A percentile compares a stretch with the other conserved stretches of the same genome.
phyloP scores from a whole-genome alignment of 2,329 filamentous ascomycete species.

The Coniochaeta pulveracea region DNA sequence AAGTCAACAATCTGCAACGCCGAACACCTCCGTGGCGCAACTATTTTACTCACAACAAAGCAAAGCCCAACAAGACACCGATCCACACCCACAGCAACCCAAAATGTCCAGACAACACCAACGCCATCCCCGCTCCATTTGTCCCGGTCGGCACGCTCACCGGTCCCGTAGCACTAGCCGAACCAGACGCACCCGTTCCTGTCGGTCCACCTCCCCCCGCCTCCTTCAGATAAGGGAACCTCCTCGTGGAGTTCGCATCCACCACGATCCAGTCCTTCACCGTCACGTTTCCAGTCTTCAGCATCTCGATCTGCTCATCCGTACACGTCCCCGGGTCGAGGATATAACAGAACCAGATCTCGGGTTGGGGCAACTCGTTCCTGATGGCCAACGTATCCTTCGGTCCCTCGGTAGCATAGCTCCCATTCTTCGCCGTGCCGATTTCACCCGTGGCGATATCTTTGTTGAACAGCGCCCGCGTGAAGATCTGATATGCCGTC shows the following conservation, averaged over 20 bases:
- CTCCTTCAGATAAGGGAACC: constrained; percentile 28
- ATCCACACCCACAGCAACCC: no score
- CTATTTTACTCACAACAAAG: no score
- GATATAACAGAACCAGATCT: constrained; percentile 45
- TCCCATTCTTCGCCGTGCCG: constrained; percentile 26
- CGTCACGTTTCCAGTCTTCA: constrained; percentile 37
- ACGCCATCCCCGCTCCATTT: no score
- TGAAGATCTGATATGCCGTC: constrained; percentile 36
- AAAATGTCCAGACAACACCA: no score
- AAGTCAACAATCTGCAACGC: no score
- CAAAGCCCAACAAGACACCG: no score
- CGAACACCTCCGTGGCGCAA: no score
- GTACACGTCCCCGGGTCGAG: constrained; percentile 45
- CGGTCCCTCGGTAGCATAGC: constrained; percentile 17
- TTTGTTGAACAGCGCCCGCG: constrained; percentile 36
- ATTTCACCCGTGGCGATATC: constrained; percentile 39
- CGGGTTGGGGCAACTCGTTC: constrained; percentile 32
- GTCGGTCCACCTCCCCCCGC: no score
- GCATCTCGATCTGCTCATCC: constrained; percentile 36
- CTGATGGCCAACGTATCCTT: constrained; percentile 31
- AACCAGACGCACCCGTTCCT: no score
- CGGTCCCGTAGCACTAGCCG: no score
- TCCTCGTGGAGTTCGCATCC: constrained; percentile 4
- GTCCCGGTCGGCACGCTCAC: no score
- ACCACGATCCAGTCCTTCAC: constrained; percentile 28